phyloP scores from a whole-genome alignment of 306 rosid genomes.

The barrel medic (Medicago truncatula) region MtrunA17r5.0-ANR NC_053042.1:16694001-16694500 shows the following conservation, averaged over 20 bases:
- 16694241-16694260: constrained; percentile 42
- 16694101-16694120: constrained; percentile 38
- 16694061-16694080: constrained; percentile 23
- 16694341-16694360: constrained; percentile 37
- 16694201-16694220: constrained; percentile 39
- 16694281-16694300: background rate
- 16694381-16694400: constrained; percentile 33
- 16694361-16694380: background rate
- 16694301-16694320: background rate
- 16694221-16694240: constrained; percentile 47
- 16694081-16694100: constrained; percentile 36
- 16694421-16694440: constrained; percentile 50
- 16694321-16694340: constrained; percentile 20
- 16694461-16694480: constrained; percentile 41
- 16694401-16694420: constrained; percentile 28
- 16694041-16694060: constrained; percentile 45
- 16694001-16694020: constrained; percentile 33
- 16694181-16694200: constrained; percentile 36
- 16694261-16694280: constrained; percentile 38
- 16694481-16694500: constrained; percentile 52
- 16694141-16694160: constrained; percentile 39
- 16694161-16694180: constrained; percentile 34
- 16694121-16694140: constrained; percentile 42
- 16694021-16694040: constrained; percentile 39
- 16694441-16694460: constrained; percentile 39